Percentiles rank a stretch among this genome's conserved stretches.
Evolutionary conservation across 2,329 filamentous ascomycete genomes (phyloP).

Genomic region (Phialophora expanda): DNA sequence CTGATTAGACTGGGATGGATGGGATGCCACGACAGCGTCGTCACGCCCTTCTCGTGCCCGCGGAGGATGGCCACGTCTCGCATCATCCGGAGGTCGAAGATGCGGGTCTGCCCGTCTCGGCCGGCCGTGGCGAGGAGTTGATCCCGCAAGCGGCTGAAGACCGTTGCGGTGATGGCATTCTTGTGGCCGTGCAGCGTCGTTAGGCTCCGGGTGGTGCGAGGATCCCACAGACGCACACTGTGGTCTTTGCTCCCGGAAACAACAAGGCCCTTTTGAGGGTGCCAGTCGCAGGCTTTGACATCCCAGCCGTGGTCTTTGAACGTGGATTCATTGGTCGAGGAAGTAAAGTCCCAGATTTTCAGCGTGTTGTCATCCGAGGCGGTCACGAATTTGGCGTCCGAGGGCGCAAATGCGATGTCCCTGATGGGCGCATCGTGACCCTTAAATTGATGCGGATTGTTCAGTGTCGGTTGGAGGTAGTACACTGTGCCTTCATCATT

Average conservation of each 20-base stretch:
- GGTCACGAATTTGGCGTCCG: slow-evolving; percentile 93
- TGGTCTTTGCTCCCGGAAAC: slow-evolving; percentile 98
- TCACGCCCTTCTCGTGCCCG: slow-evolving; percentile 95
- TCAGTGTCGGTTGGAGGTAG: slow-evolving; percentile 99
- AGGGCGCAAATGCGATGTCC: slow-evolving; percentile 91
- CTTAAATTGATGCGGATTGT: slow-evolving; percentile 94
- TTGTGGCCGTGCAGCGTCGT: slow-evolving; percentile 97
- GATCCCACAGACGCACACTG: slow-evolving; percentile 96
- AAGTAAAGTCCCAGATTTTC: slow-evolving; percentile 95
- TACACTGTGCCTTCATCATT: slow-evolving; percentile 96
- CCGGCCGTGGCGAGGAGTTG: slow-evolving; percentile 89
- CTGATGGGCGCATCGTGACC: slow-evolving; percentile 89
- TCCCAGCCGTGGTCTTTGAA: slow-evolving; percentile 97
- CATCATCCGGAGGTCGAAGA: slow-evolving; percentile 98
- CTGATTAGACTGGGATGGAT: slow-evolving; percentile 87
- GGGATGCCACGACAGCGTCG: slow-evolving; percentile 90
- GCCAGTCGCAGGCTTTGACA: slow-evolving; percentile 96
- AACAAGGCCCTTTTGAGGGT: slow-evolving; percentile 89
- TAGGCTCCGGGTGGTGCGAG: slow-evolving; percentile 84
- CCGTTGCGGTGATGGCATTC: slow-evolving; percentile 91
- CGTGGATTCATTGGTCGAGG: slow-evolving; percentile 79
- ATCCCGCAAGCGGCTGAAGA: slow-evolving; percentile 85
- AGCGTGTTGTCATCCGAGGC: slow-evolving; percentile 91
- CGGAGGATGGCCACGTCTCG: slow-evolving; percentile 91
- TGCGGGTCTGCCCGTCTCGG: slow-evolving; percentile 86